A percentile compares a stretch with the other conserved stretches of the same genome.
Evolutionary conservation across 331 rosid species (phyloP).

Genomic region (Rosa hybrid): DNA sequence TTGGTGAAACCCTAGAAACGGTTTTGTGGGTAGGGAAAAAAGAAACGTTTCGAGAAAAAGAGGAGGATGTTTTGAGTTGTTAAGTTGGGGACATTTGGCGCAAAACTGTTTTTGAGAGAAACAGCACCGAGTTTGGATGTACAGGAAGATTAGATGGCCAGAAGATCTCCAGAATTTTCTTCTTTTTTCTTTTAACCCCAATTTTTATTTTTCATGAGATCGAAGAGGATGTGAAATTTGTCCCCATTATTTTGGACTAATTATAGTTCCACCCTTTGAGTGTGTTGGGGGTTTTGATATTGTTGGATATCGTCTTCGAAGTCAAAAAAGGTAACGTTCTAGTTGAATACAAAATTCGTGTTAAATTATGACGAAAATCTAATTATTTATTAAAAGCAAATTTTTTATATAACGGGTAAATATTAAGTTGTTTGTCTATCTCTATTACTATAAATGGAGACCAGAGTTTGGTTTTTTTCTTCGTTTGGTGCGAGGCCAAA

Average conservation of each 20-base stretch:
- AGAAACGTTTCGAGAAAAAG: background rate
- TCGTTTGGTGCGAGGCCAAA: too few species aligned
- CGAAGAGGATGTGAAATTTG: background rate
- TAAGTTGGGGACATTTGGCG: conserved; percentile 37
- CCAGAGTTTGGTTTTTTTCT: too few species aligned
- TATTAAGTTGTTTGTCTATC: too few species aligned
- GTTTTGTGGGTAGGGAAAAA: background rate
- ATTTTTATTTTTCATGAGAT: background rate
- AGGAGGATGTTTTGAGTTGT: conserved; percentile 9
- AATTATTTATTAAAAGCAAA: too few species aligned
- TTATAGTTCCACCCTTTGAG: background rate
- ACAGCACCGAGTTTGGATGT: background rate
- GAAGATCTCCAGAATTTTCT: background rate
- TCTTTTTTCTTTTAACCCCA: background rate
- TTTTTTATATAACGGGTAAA: too few species aligned
- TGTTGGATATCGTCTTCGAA: too few species aligned
- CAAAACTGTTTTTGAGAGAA: conserved; percentile 18
- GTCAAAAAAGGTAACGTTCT: too few species aligned
- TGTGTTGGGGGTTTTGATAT: too few species aligned
- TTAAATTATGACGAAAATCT: too few species aligned
- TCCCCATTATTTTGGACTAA: background rate
- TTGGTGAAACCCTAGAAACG: conserved; percentile 19
- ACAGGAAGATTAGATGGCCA: background rate
- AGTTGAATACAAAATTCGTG: too few species aligned
- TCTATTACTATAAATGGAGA: too few species aligned